These are phyloP conservation scores for Sungouiella blattae DNA, from an alignment of 805 yeast genomes.

Conservation along the genomic window DNA sequence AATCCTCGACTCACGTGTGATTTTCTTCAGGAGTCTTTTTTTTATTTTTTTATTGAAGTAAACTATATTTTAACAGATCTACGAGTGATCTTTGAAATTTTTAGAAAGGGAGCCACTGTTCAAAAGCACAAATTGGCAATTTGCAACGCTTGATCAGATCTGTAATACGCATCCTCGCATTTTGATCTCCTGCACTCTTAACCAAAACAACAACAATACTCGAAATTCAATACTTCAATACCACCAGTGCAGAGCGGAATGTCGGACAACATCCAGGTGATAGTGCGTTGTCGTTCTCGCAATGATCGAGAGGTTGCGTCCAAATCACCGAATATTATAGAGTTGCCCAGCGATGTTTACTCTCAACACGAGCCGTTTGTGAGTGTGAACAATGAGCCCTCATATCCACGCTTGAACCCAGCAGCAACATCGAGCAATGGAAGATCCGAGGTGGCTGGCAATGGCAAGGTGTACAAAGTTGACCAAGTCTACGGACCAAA, in stretches of 20 bases:
- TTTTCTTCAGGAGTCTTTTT: too few species aligned
- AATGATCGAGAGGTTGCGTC: constrained; percentile 40
- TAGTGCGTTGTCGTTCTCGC: constrained; percentile 54
- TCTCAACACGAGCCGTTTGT: constrained; percentile 18
- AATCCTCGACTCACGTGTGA: too few species aligned
- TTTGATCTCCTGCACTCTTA: constrained; percentile 6
- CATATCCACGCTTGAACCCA: constrained; percentile 19
- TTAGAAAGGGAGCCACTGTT: too few species aligned
- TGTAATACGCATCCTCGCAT: not conserved
- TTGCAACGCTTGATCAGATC: too few species aligned
- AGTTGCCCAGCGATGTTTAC: constrained; percentile 35
- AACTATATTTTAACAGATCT: too few species aligned
- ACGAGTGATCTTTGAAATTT: too few species aligned
- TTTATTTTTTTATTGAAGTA: too few species aligned
- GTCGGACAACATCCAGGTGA: constrained; percentile 45
- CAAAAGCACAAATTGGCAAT: too few species aligned
- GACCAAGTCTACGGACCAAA: constrained; percentile 83
- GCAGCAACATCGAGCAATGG: constrained; percentile 16
- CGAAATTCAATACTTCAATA: too few species aligned
- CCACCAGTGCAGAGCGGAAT: constrained; percentile 5
- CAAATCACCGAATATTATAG: constrained; percentile 47
- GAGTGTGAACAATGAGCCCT: constrained; percentile 16
- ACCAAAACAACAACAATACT: constrained; percentile 9
- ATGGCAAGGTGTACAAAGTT: constrained; percentile 48
- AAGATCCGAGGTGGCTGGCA: constrained; percentile 25